These are phyloP conservation scores for Ustilago nuda DNA, from an alignment of 1,284 basidiomycete genomes.

Conservation along the genomic window DNA sequence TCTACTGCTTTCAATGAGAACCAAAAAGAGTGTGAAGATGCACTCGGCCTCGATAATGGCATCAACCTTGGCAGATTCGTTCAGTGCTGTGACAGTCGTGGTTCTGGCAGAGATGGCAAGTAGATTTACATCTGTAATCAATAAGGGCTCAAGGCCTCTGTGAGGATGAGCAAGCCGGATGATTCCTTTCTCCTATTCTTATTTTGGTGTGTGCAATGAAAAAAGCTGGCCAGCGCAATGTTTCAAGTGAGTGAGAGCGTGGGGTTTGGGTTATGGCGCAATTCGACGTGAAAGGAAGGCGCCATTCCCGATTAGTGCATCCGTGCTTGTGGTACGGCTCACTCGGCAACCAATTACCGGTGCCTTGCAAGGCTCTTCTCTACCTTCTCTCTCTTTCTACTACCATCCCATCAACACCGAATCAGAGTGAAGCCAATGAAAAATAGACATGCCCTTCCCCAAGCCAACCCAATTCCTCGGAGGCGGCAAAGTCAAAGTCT, in stretches of 20 bases:
- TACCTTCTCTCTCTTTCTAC: background rate
- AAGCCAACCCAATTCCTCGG: slow-evolving; percentile 18
- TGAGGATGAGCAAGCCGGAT: background rate
- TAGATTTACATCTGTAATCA: background rate
- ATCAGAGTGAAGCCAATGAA: background rate
- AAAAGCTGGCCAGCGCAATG: background rate
- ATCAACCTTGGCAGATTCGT: slow-evolving; percentile 21
- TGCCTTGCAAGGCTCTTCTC: background rate
- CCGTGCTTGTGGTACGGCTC: slow-evolving; percentile 4
- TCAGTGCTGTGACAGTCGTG: slow-evolving; percentile 12
- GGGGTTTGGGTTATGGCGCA: background rate
- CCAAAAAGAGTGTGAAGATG: slow-evolving; percentile 5
- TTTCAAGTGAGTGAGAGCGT: background rate
- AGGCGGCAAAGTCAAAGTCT: slow-evolving; percentile 36
- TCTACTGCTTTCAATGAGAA: slow-evolving; percentile 17
- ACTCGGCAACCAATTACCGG: slow-evolving; percentile 4
- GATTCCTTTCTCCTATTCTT: background rate
- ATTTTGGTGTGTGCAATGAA: background rate
- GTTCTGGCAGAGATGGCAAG: background rate
- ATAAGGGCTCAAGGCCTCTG: background rate
- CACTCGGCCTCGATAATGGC: slow-evolving; percentile 9
- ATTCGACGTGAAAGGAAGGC: slow-evolving; percentile 5
- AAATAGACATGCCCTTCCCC: slow-evolving; percentile 3
- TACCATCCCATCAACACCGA: background rate
- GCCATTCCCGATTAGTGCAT: background rate